phyloP scores from a whole-genome alignment of 495 filamentous ascomycete species.

The Xanthoparmelia taractica region DNA sequence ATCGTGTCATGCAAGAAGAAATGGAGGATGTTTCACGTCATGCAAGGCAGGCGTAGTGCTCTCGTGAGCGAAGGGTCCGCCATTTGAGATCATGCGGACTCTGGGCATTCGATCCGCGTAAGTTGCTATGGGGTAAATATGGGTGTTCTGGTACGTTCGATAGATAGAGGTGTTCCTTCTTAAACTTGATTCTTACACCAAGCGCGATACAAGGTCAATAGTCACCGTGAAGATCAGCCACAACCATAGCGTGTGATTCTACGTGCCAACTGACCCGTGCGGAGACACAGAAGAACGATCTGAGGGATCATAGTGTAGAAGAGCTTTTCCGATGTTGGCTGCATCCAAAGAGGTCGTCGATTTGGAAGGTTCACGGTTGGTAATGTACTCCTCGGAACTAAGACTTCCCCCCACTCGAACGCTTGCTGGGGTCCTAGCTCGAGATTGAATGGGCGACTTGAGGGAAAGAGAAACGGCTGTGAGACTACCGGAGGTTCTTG shows the following conservation, averaged over 20 bases:
- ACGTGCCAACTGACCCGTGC: slow-evolving; percentile 15
- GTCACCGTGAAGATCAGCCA: no score
- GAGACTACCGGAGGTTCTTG: slow-evolving; percentile 22
- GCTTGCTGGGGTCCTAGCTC: slow-evolving; percentile 12
- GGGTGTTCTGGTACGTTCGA: not conserved
- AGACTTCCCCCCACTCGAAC: not conserved
- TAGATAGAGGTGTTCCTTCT: not conserved
- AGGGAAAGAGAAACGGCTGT: slow-evolving; percentile 8
- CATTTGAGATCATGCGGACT: not conserved
- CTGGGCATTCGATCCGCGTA: not conserved
- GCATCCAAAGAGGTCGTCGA: slow-evolving; percentile 20
- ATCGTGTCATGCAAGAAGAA: slow-evolving; percentile 63
- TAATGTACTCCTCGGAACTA: slow-evolving; percentile 23
- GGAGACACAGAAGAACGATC: slow-evolving; percentile 17
- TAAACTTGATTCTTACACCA: no score
- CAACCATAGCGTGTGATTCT: not conserved
- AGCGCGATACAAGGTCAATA: not conserved
- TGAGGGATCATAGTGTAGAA: slow-evolving; percentile 17
- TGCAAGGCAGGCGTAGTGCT: slow-evolving; percentile 29
- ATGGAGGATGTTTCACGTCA: slow-evolving; percentile 61
- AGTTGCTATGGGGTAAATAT: not conserved
- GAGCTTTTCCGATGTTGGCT: slow-evolving; percentile 21
- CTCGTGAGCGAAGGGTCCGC: not conserved
- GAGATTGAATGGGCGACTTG: slow-evolving; percentile 11
- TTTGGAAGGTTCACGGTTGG: slow-evolving; percentile 14